Base-by-base conservation (phyloP, 2,329 filamentous ascomycete species). In the Pseudogymnoascus sp. region DNA sequence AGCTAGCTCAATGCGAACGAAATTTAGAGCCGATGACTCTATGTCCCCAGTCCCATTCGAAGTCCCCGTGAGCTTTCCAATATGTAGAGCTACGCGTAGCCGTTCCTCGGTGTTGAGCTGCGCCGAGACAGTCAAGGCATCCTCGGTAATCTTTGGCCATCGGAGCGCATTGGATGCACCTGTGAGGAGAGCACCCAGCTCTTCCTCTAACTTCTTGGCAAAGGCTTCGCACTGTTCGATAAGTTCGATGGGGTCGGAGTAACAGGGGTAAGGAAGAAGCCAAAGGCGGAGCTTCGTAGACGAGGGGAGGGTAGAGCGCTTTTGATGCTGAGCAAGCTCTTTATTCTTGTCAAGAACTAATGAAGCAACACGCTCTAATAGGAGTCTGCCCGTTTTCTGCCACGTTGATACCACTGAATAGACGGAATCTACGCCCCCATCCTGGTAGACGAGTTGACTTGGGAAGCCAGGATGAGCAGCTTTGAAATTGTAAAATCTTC, bases 221-320 rank as follows among this genome's bases (percentile, higher is more conserved):
- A 64, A 62, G 6, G 28, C 25, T 38, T 61, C 37, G 37, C 61
- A 63, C 20, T 63, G 59, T 4, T 20, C 4, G 28, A 60, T 59
- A 3, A 58, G n/a, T 39, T 60, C 41, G n/a, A n/a, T 15, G 14
- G 33, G 28, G 3, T 36, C 35, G 14, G 57, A 57, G 35, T 53
- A 63, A 33, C 41, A 41, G 7, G 62, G 62, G 15, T 62, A 63
- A 28, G 63, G 63, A 37, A 64, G 62, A 28, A 63, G 60, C 57
- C 57, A 63, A 18, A 63, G 38, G 8, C 47, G 39, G 14, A 60
- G 60, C 20, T 47, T 60, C 15, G 30, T 60, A 6, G 37, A 47
- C 12, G 62, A 62, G 6, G 62, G 60, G 14, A 62, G 41, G n/a
- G 61, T 3, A 11, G n/a, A 38, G 25, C 15, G 60, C 3, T 61